Evolutionary conservation across 225 moss, liverwort and hornwort species (phyloP), one percentile per base, ranked within the genome.

Genomic region (Marchantia polymorpha): DNA sequence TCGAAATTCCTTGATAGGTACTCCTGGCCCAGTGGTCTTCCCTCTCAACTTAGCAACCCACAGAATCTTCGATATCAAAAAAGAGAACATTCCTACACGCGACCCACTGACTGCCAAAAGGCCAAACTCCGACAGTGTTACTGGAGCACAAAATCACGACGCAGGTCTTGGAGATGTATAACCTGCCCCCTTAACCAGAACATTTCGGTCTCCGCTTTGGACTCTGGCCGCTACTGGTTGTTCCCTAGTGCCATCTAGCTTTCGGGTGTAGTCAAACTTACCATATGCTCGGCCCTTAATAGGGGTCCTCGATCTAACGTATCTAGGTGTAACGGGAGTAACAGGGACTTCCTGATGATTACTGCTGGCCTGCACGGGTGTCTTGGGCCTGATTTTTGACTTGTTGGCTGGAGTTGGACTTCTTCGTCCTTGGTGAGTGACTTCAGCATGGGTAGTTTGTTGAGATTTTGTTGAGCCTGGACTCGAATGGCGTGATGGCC

Each of bases 401-500:
- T 63, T 81, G 1, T 29, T 59, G 48, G 75, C 46, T 64, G 82
- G 78, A 27, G 52, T 79, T 75, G 72, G 39, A 76, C 58, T 31
- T 56, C 69, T 73, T 74, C 67, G 52, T 25, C 31, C 52, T 64
- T 54, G 55, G 14, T 15, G 29, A 15, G 46, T 49, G 16, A 50
- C 17, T 5, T 65, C 27, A 23, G 79, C 55, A 29, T 53, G 39
- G 39, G 7, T 7, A 26, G 46, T 8, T 11, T 51, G 17, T 15
- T 66, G 69, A 22, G 65, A 11, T 14, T 66, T 69, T 50, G 49
- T 20, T 4, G 85, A 69, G 20, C 52, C 60, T 15, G 80, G 87
- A 61, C 82, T 81, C 8, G 55, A 73, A 6, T 78, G 50, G 25
- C 70, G 61, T 48, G 69, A 56, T 76, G 91, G 84, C 96, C 96